These are phyloP conservation scores for Aspergillus homomorphus DNA, from an alignment of 495 filamentous ascomycete species.

Conservation along the genomic window DNA sequence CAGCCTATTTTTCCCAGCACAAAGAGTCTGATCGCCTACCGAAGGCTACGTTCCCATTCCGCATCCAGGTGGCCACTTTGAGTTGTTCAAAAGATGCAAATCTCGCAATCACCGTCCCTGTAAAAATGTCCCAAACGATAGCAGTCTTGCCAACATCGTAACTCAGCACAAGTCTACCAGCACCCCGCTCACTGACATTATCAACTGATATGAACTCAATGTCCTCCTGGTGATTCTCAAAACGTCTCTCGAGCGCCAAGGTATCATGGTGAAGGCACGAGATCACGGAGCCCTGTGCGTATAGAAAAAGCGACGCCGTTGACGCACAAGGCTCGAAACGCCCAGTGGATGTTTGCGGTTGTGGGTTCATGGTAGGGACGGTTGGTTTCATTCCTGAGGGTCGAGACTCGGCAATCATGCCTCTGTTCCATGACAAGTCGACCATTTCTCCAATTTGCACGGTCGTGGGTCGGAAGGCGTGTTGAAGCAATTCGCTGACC, in stretches of 20 bases:
- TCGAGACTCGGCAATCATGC: constrained; percentile 26
- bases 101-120: constrained; percentile 82
- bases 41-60: constrained; percentile 95
- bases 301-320: constrained; percentile 82
- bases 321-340: constrained; percentile 82
- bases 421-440: constrained; percentile 35
- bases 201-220: constrained; percentile 82
- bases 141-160: constrained; percentile 89
- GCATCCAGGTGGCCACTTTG: constrained; percentile 88
- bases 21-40: constrained; percentile 46
- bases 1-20: constrained; percentile 1
- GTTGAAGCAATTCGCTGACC: no score
- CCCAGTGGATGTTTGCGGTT: constrained; percentile 44
- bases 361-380: constrained; percentile 39
- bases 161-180: constrained; percentile 83
- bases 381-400: constrained; percentile 28
- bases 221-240: constrained; percentile 75
- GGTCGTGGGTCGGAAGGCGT: neutral
- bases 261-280: constrained; percentile 89
- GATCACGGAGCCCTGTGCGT: constrained; percentile 73
- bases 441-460: constrained; percentile 20
- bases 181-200: constrained; percentile 84
- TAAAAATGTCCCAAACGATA: constrained; percentile 95
- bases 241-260: constrained; percentile 81
- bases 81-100: constrained; percentile 89